phyloP scores from a whole-genome alignment of 2,329 filamentous ascomycete species.

The Phaeomoniella chlamydospora region DNA sequence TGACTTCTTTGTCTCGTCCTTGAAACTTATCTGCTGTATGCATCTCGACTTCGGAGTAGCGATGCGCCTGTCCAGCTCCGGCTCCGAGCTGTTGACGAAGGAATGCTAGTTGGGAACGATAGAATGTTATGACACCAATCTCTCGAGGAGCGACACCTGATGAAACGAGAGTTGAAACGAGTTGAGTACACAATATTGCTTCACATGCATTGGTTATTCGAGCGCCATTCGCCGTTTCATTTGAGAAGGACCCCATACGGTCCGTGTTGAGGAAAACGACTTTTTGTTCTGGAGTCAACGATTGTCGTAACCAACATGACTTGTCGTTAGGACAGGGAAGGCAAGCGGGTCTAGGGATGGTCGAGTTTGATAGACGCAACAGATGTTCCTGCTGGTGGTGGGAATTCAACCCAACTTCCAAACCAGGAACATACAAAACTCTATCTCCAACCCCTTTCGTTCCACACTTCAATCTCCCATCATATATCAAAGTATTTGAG shows the following conservation, averaged over 20 bases:
- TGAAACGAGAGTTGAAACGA: constrained; percentile 65
- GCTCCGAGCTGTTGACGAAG: constrained; percentile 53
- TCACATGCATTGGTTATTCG: constrained; percentile 84
- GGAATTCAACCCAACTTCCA: constrained; percentile 39
- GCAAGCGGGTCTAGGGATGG: constrained; percentile 12
- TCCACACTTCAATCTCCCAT: constrained; percentile 80
- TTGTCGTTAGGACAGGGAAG: constrained; percentile 44
- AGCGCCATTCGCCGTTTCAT: constrained; percentile 45
- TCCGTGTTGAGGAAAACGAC: constrained; percentile 89
- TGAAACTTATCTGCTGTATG: constrained; percentile 97
- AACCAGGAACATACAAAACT: constrained; percentile 53
- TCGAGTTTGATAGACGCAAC: constrained; percentile 17
- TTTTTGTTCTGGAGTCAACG: constrained; percentile 55
- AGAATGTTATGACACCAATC: constrained; percentile 93
- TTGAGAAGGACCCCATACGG: constrained; percentile 37
- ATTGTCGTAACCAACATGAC: constrained; percentile 62
- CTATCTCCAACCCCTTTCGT: constrained; percentile 58
- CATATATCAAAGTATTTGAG: constrained; percentile 85
- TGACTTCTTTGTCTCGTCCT: constrained; percentile 85
- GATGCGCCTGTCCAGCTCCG: too few species aligned
- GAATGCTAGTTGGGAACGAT: constrained; percentile 78
- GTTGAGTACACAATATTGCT: constrained; percentile 59
- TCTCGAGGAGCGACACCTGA: constrained; percentile 60
- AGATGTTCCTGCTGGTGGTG: constrained; percentile 46
- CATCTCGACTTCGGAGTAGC: constrained; percentile 61